Conservation (phyloP, 2,329 filamentous ascomycete species). For the Fusarium continuum region DNA sequence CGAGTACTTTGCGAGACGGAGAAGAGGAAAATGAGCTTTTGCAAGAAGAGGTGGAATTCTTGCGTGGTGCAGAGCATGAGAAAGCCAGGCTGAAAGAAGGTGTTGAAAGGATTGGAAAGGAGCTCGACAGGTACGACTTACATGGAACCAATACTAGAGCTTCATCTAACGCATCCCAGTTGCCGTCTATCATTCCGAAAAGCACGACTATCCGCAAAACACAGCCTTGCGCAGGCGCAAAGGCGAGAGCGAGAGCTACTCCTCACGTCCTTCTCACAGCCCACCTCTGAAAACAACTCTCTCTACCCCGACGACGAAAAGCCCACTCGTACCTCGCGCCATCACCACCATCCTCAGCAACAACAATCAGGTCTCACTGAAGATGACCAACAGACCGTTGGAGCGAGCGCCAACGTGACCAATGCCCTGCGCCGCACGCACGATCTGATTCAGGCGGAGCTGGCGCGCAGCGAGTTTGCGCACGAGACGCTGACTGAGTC, state of each 20-base stretch:
- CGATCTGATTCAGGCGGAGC: constrained; percentile 83
- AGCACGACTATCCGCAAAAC: constrained; percentile 82
- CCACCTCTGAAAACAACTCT: constrained; percentile 48
- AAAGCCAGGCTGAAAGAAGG: constrained; percentile 73
- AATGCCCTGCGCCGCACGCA: constrained; percentile 85
- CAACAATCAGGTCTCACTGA: constrained; percentile 58
- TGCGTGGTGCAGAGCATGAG: constrained; percentile 65
- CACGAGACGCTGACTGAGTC: constrained; percentile 88
- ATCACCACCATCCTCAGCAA: constrained; percentile 43
- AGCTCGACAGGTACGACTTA: constrained; percentile 71
- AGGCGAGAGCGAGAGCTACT: constrained; percentile 80
- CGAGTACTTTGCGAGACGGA: constrained; percentile 77
- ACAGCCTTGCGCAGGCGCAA: constrained; percentile 76
- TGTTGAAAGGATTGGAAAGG: constrained; percentile 71
- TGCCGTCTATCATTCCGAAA: constrained; percentile 77
- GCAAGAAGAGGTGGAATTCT: constrained; percentile 78
- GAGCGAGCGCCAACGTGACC: constrained; percentile 85
- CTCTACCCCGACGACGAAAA: constrained; percentile 41
- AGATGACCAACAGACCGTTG: constrained; percentile 76
- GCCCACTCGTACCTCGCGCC: constrained; percentile 36
- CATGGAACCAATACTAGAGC: not conserved
- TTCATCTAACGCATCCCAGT: constrained; percentile 45
- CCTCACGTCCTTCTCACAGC: constrained; percentile 69
- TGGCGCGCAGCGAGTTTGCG: constrained; percentile 87
- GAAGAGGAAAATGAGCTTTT: constrained; percentile 87